A percentile compares a stretch with the other conserved stretches of the same genome.
Evolutionary conservation across 2,329 filamentous ascomycete genomes (phyloP).

Genomic region (Chaetomium strumarium): DNA sequence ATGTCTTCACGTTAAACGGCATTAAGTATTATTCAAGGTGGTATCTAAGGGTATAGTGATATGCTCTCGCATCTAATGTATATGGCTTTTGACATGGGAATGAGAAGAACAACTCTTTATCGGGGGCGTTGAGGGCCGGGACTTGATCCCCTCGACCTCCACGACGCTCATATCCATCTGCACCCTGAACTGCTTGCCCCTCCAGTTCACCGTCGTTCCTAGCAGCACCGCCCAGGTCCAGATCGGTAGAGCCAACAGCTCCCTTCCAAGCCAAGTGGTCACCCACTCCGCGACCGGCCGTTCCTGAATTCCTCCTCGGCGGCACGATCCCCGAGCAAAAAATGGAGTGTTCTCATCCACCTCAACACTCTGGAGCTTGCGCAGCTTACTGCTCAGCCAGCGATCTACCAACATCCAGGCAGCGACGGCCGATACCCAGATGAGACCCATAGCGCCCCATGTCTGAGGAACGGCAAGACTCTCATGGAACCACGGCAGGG

Average conservation of each 20-base stretch:
- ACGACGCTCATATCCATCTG: slow-evolving; percentile 76
- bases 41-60: slow-evolving; percentile 13
- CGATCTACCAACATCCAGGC: slow-evolving; percentile 74
- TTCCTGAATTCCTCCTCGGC: slow-evolving; percentile 36
- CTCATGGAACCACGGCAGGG: slow-evolving; percentile 56
- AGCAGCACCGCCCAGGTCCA: slow-evolving; percentile 87
- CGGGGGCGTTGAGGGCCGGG: background rate
- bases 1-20: background rate
- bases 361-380: slow-evolving; percentile 65
- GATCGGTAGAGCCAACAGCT: slow-evolving; percentile 76
- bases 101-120: background rate
- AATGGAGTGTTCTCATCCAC: slow-evolving; percentile 65
- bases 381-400: slow-evolving; percentile 65
- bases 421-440: slow-evolving; percentile 61
- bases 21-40: background rate
- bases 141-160: slow-evolving; percentile 25
- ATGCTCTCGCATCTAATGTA: slow-evolving; percentile 7
- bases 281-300: slow-evolving; percentile 67
- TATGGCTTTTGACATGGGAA: slow-evolving; percentile 23
- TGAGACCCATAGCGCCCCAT: slow-evolving; percentile 58
- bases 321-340: slow-evolving; percentile 55
- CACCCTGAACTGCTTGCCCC: slow-evolving; percentile 76
- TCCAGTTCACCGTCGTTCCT: slow-evolving; percentile 83
- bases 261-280: slow-evolving; percentile 76
- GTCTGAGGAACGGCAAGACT: slow-evolving; percentile 52